Base-by-base conservation (phyloP, 441 rosid species). In the Euphorbia celastroides region DNA sequence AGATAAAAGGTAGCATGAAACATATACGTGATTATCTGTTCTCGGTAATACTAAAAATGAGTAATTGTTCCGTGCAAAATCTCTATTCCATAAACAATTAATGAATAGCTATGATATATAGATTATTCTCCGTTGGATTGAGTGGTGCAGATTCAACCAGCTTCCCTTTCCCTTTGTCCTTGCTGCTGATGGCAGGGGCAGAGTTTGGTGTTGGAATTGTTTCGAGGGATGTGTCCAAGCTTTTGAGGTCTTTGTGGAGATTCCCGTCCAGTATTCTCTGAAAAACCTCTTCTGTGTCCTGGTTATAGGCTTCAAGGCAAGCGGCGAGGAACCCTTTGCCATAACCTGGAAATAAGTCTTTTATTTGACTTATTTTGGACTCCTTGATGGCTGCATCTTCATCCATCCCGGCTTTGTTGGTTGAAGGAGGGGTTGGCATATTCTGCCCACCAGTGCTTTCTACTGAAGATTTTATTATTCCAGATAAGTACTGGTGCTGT, bases 241-340 rank as follows among this genome's bases (percentile, higher is more conserved):
- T 68, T 79, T 75, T 79, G 56, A 94, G 81, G 78, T 92, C 98
- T 44, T 81, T 79, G 63, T 92, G 99, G 64, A 92, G 96, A 70
- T 88, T 91, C 68, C 90, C 90, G 79, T 94, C 98, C 12, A 94
- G 91, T 50, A 92, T 92, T 74, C 97, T 83, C 78, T 94, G 98
- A 72, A 92, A 92, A 61, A 94, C 98, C 78, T 89, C 97, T 75
- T 94, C 98, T 34, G 93, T 87, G 78, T 92, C 89, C 69, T 83
- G 88, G 79, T 88, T 88, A 81, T 92, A 92, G 28, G 81, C 96
- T 82, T 92, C 93, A 28, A 94, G 97, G 74, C 99, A 94, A 50
- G 93, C 88, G 66, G 83, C 81, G 60, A 94, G 58, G 80, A 79
- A 94, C n/a, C 96, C 97, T 51, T 86, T 81, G 62, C 97, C 98